Base-by-base conservation (phyloP, 257 asterid species). In the Penstemon davidsonii region DNA sequence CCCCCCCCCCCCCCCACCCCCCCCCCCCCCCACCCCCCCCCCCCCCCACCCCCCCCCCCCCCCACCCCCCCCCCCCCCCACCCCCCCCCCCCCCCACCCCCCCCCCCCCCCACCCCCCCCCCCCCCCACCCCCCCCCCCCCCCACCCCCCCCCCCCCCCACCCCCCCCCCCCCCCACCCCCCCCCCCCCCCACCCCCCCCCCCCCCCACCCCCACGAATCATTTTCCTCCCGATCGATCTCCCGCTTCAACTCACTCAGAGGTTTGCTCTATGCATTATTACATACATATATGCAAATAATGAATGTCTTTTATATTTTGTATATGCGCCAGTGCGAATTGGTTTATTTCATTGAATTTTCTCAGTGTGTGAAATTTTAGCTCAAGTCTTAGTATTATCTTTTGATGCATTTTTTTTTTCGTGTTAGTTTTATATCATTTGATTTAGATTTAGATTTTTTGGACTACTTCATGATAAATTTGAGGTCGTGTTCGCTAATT, bases 171-270 rank as follows among this genome's bases (percentile, higher is more conserved):
- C n/a, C n/a, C n/a, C n/a, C n/a, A n/a, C n/a, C n/a, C n/a, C n/a
- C n/a, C n/a, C n/a, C n/a, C n/a, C n/a, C n/a, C n/a, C n/a, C n/a
- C n/a, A n/a, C n/a, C n/a, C n/a, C n/a, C n/a, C n/a, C n/a, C n/a
- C n/a, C n/a, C n/a, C n/a, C n/a, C n/a, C n/a, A n/a, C n/a, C n/a
- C n/a, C n/a, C n/a, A n/a, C 33, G 33, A 25, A 25, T 64, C 92
- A 76, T 12, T 92, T 89, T 41, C 98, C 98, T 37, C 88, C 98
- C 60, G 96, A 92, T 79, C 96, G 87, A 92, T 92, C 87, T 81
- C 96, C 41, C 94, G 92, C 75, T 77, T 89, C 65, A 89, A 86
- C 80, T 66, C 95, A 7, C 90, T 92, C 47, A 85, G 90, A 87
- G 96, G 98, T 88, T 80, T 64, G 66, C 63, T 56, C 41, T 60